Percentiles rank a stretch among this genome's conserved stretches.
These are phyloP conservation scores for Neurospora sp. DNA, from an alignment of 495 filamentous ascomycete genomes.

Conservation along the genomic window DNA sequence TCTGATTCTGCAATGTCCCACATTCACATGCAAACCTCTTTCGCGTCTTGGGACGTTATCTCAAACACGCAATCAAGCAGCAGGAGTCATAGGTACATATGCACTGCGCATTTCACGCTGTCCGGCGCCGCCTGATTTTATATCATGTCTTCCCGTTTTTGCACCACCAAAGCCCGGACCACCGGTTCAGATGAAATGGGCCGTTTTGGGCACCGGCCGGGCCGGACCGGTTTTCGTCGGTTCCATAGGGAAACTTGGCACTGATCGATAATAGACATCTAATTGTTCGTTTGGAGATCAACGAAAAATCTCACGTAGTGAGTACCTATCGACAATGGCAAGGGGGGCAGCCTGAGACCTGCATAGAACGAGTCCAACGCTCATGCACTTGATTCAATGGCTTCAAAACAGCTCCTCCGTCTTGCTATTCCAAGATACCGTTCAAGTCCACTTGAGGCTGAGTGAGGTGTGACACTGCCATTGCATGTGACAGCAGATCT, in stretches of 20 bases:
- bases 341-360: background rate
- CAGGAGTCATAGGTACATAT: background rate
- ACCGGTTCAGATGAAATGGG: background rate
- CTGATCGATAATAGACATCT: too few relatives aligned
- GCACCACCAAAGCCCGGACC: background rate
- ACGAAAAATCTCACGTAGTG: background rate
- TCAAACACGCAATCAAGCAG: background rate
- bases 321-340: background rate
- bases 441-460: background rate
- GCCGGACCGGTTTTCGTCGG: background rate
- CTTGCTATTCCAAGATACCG: background rate
- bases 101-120: background rate
- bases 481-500: background rate
- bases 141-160: background rate
- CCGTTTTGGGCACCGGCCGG: background rate
- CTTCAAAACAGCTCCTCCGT: background rate
- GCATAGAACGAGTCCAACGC: background rate
- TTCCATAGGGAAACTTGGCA: background rate
- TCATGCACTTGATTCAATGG: background rate
- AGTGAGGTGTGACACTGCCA: background rate
- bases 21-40: background rate
- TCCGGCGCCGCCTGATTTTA: background rate
- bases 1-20: background rate
- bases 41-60: background rate
- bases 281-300: background rate